Base-by-base conservation (phyloP, 2,329 filamentous ascomycete species). In the Aspergillus carbonarius region DNA sequence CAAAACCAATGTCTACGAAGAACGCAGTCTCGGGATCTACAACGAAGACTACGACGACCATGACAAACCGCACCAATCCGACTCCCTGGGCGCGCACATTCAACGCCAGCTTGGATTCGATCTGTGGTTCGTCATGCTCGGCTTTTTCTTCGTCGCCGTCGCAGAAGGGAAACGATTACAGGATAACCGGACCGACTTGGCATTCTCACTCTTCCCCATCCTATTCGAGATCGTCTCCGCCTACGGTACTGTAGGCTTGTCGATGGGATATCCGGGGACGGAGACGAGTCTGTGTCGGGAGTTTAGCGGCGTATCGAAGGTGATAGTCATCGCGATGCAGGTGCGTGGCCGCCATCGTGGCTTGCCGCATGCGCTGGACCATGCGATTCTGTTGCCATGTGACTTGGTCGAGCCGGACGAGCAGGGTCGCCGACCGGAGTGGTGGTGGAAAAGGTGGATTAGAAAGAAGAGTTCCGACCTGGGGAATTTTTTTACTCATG, bases 41-140 rank as follows among this genome's bases (percentile, higher is more conserved):
- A 76, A 79, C 7, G 71, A 73, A 5, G 79, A 82, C 1, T 73
- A 78, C 3, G 74, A 77, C 34, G 39, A 40, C 10, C n/a, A 40
- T 17, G 40, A 47, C 39, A 47, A 80, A 83, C n/a, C 81, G 80
- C 23, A 82, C 78, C 47, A 83, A 87, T 55, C 84, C 1, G 52
- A 55, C 47, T 92, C 88, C 53, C 96, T 97, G 42, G 90, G 91
- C 2, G 88, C 90, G 32, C 93, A 98, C 84, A 82, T 98, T 71
- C 89, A 93, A 47, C 87, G 90, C 44, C 93, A 98, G 74, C 83
- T 98, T 25, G 96, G 92, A 30, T 98, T 97, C 79, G 93, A 98
- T 76, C 76, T 98, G 74, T 98, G 93, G 93, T 98, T 91, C 70
- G 88, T 98, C 59, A 96, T 96, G 72, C 75, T 97, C 17, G 93